Evolutionary conservation across 2,329 filamentous ascomycete genomes (phyloP).

Genomic region (Bipolaris sorokiniana): DNA sequence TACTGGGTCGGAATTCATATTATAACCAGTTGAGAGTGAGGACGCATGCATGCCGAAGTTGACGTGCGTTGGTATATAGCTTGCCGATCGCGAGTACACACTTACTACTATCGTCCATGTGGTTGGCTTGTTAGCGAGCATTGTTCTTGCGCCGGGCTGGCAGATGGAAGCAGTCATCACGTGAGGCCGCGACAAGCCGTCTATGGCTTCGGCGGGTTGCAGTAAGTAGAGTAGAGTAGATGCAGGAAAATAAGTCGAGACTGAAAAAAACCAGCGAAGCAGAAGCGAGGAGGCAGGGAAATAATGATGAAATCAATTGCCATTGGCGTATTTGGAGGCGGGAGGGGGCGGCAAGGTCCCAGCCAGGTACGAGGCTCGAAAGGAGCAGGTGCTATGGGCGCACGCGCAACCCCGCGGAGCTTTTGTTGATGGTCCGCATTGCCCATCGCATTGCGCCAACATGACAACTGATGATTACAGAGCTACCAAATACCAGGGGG

Average conservation of each 20-base stretch:
- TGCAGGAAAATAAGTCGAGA: not conserved
- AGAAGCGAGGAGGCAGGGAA: not conserved
- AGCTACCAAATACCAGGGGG: not conserved
- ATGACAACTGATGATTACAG: not conserved
- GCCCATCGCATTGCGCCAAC: not conserved
- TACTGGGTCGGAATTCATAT: not conserved
- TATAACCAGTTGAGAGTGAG: not conserved
- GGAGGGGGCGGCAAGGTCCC: not conserved
- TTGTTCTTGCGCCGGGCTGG: not conserved
- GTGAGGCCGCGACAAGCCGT: constrained; percentile 14
- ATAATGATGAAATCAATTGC: not conserved
- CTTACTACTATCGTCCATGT: not conserved
- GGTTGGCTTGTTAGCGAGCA: not conserved
- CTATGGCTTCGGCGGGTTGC: constrained; percentile 5
- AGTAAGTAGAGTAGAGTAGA: too few species aligned
- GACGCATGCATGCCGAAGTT: not conserved
- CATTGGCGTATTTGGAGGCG: too few species aligned
- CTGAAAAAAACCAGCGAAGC: not conserved
- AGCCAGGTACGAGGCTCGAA: not conserved
- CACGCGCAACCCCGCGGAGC: constrained; percentile 9
- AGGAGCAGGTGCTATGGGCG: constrained; percentile 6
- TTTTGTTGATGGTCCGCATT: not conserved
- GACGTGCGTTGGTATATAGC: not conserved
- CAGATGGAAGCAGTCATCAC: constrained; percentile 1
- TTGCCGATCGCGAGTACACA: not conserved